Evolutionary conservation across 116 monocot species (phyloP), one percentile per base, ranked within the genome.

Genomic region (Iris pallida): DNA sequence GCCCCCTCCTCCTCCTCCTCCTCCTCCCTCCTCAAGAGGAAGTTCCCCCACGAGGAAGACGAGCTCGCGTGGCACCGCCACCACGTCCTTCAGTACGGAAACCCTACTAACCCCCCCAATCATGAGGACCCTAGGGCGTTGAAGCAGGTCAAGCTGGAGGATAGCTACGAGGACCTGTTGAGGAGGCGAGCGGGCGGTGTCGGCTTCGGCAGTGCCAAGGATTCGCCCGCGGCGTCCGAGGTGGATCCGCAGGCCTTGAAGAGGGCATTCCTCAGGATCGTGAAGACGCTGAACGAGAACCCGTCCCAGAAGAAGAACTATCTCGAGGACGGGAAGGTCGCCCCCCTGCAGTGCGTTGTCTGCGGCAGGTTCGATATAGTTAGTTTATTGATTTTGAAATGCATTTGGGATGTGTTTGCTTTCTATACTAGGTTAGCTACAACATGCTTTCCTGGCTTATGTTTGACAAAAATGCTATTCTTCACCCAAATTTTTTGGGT

Each of bases 351-450:
- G 16, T 98, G 97, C 71, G 19, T 85, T 72, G 93, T 69, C 16
- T 98, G 97, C 52, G 89, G 86, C 82, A 98, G 97, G 97, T 98
- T 89, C 68, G 91, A 58, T 55, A 42, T 55, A 16, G 1, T 54
- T 54, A 67, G 7, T 66, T 67, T 55, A 16, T 19, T 67, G 0
- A 54, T 67, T n/a, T 8, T 15, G 7, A 44, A 16, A 47, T 63
- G 47, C 45, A 16, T 4, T 30, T 58, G 58, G 40, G 8, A 58
- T 30, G 42, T 61, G 42, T 44, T 16, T n/a, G 15, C 0, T 45
- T 61, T 61, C 20, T 16, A 0, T 44, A 30, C 30, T 30, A 30
- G 30, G 30, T 30, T 30, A 30, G 30, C 30, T 30, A 30, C 30
- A 30, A 3, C 30, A 30, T 0, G 30, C 30, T 30, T 30, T 30